phyloP scores from a whole-genome alignment of 2,329 filamentous ascomycete genomes.

The Claviceps quebecensis region DNA sequence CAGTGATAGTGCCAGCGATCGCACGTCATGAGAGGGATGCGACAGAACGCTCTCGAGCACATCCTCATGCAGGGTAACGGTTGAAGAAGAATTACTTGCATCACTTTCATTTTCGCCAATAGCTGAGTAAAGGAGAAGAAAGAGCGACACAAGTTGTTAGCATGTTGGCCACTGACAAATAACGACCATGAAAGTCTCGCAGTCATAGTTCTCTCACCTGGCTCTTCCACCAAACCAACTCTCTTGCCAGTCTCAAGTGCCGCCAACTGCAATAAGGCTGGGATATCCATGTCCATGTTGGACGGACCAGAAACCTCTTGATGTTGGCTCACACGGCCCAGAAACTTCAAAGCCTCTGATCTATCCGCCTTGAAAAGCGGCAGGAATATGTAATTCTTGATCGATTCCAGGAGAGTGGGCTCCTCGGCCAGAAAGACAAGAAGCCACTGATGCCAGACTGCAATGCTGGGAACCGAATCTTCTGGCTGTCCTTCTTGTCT shows the following conservation, averaged over 20 bases:
- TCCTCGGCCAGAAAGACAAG: constrained; percentile 34
- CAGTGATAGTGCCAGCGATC: constrained; percentile 69
- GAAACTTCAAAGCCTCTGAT: constrained; percentile 37
- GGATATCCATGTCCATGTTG: constrained; percentile 32
- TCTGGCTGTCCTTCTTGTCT: constrained; percentile 17
- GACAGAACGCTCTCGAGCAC: constrained; percentile 39
- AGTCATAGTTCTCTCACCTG: constrained; percentile 28
- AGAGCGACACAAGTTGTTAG: neutral
- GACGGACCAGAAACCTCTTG: constrained; percentile 31
- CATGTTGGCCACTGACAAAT: neutral
- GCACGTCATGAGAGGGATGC: constrained; percentile 48
- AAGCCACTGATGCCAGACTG: constrained; percentile 43
- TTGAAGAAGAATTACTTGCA: constrained; percentile 9
- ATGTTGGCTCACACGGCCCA: constrained; percentile 41
- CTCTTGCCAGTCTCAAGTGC: constrained; percentile 61
- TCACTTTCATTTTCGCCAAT: constrained; percentile 11
- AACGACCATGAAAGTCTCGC: neutral
- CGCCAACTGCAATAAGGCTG: constrained; percentile 47
- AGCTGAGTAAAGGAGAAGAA: constrained; percentile 10
- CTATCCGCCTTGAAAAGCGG: constrained; percentile 48
- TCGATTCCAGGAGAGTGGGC: constrained; percentile 40
- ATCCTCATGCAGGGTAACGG: constrained; percentile 24
- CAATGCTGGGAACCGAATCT: constrained; percentile 19
- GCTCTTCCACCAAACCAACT: constrained; percentile 53
- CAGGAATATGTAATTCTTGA: constrained; percentile 51